Conservation (phyloP, 2,329 filamentous ascomycete genomes). For the Coniochaeta sp. region DNA sequence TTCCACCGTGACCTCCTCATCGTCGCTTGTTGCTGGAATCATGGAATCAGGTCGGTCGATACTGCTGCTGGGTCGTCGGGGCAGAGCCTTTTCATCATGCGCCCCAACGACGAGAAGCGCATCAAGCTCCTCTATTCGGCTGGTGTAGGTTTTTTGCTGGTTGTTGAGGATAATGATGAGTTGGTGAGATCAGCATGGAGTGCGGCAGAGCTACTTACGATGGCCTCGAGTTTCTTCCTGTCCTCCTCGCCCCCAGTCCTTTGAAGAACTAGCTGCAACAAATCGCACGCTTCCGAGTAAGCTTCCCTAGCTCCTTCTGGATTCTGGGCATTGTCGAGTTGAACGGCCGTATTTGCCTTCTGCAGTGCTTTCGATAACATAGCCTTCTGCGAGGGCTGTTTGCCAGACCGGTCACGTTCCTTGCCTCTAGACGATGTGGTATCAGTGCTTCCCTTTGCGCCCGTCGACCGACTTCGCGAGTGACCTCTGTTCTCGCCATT, state of each 20-base stretch:
- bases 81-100: slow-evolving; percentile 66
- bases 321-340: slow-evolving; percentile 93
- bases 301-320: slow-evolving; percentile 86
- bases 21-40: slow-evolving; percentile 19
- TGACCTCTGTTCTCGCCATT: slow-evolving; percentile 28
- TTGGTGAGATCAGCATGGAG: slow-evolving; percentile 6
- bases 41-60: slow-evolving; percentile 35
- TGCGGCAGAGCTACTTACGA: slow-evolving; percentile 53
- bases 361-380: slow-evolving; percentile 95
- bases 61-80: slow-evolving; percentile 62
- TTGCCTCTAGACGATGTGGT: slow-evolving; percentile 28
- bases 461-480: slow-evolving; percentile 36
- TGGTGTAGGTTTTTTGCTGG: slow-evolving; percentile 82
- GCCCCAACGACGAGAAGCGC: slow-evolving; percentile 42
- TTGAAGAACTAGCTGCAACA: slow-evolving; percentile 81
- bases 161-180: slow-evolving; percentile 16
- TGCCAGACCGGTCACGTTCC: slow-evolving; percentile 24
- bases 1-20: slow-evolving; percentile 38
- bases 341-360: slow-evolving; percentile 91
- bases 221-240: slow-evolving; percentile 82
- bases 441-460: slow-evolving; percentile 36
- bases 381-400: slow-evolving; percentile 72
- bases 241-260: slow-evolving; percentile 82
- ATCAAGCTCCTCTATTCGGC: slow-evolving; percentile 79
- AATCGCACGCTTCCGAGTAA: slow-evolving; percentile 81